phyloP scores from a whole-genome alignment of 1,139 yeast species.

The Wickerhamomyces sp. region DNA sequence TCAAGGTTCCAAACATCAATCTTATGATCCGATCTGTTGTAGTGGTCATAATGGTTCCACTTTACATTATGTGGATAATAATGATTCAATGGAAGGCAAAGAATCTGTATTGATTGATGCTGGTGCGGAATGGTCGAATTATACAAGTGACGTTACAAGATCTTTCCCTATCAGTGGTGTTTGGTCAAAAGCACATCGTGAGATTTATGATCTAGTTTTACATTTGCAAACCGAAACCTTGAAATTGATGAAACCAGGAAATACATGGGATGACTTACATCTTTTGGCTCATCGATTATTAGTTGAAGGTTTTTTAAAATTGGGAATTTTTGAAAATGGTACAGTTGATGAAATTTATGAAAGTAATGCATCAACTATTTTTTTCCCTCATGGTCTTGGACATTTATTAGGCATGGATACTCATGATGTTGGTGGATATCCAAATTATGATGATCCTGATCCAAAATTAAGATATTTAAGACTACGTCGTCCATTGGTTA shows the following conservation, averaged over 20 bases:
- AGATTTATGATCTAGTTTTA: conserved; percentile 72
- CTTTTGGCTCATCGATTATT: conserved; percentile 71
- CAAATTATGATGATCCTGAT: conserved; percentile 81
- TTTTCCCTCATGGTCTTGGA: conserved; percentile 95
- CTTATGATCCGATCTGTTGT: conserved; percentile 95
- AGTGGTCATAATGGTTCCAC: conserved; percentile 91
- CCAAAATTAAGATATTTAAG: conserved; percentile 73
- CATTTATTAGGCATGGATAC: conserved; percentile 93
- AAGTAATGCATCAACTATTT: conserved; percentile 67
- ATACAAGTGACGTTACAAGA: conserved; percentile 91
- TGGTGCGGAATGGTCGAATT: conserved; percentile 94
- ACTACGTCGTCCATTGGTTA: conserved; percentile 64
- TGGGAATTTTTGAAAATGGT: conserved; percentile 71
- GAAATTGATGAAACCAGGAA: conserved; percentile 74
- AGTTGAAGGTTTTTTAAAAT: conserved; percentile 60
- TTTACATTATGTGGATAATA: conserved; percentile 83
- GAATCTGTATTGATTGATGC: conserved; percentile 84
- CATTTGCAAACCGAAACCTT: conserved; percentile 78
- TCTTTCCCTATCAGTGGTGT: conserved; percentile 90
- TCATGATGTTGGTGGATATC: conserved; percentile 88
- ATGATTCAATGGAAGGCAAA: conserved; percentile 53
- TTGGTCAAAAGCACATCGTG: conserved; percentile 84
- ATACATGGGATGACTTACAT: conserved; percentile 81
- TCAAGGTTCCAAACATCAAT: conserved; percentile 84
- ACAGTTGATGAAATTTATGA: conserved; percentile 61